Base-by-base conservation (phyloP, 1,284 basidiomycete species). In the Inonotus obliquus region DNA sequence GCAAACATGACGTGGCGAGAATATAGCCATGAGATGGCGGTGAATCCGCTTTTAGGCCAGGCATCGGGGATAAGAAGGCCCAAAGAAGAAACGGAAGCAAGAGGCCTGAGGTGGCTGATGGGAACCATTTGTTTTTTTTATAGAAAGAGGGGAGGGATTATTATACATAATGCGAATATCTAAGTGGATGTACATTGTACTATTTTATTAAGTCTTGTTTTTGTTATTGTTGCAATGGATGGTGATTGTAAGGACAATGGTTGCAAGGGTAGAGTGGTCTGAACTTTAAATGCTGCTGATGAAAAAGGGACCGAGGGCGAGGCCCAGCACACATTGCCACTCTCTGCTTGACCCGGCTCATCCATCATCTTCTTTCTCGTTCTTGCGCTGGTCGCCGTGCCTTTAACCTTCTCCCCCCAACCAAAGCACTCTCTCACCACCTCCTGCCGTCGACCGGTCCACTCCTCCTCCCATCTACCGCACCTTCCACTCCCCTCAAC, bases 361-460 rank as follows among this genome's bases (percentile, higher is more conserved):
- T n/a, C n/a, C 49, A 35, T 52, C 49, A 52, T 27, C 29, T 17
- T 29, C 14, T 9, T 17, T 19, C 17, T 2, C 23, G 3, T 7
- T 35, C 49, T 14, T 32, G 49, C 49, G 49, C 49, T 52, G 51
- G 51, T 27, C 51, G 51, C 32, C 51, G 25, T 19, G 9, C 38
- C 29, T 54, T 57, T 54, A 39, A 44, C 4, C 47, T 41, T 17
- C 35, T 37, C 44, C n/a, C n/a, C n/a, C n/a, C n/a, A n/a, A n/a
- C n/a, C 62, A 32, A 32, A 32, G 32, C 57, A 37, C 58, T 35
- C 38, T n/a, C 54, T 38, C 49, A 21, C 41, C 1, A 14, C 68
- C 62, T 61, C 51, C 56, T 56, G 64, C 70, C 72, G 72, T 73
- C 67, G 70, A 65, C 70, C 72, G 71, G 71, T 70, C 65, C 27